Percentiles rank a stretch among this genome's conserved stretches.
Conservation (phyloP, 2,329 filamentous ascomycete genomes). For the Cercospora sesami region DNA sequence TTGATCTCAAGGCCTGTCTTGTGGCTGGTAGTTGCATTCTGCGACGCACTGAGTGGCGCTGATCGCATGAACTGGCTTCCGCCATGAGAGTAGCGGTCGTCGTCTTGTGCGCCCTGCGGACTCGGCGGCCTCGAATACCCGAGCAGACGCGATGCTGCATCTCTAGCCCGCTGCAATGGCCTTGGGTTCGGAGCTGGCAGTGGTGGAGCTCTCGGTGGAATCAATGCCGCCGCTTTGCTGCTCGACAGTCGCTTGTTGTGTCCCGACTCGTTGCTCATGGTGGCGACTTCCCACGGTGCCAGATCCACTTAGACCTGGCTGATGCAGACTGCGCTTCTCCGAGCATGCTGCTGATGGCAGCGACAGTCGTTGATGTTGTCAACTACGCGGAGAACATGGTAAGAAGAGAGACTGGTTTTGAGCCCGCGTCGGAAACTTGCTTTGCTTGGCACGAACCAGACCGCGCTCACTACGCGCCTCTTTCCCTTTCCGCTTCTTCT, state of each 20-base stretch:
- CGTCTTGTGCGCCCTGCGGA: slow-evolving; percentile 23
- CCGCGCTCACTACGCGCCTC: not conserved
- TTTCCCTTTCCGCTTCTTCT: not conserved
- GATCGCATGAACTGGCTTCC: slow-evolving; percentile 28
- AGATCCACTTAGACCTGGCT: slow-evolving; percentile 11
- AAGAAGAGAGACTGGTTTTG: not conserved
- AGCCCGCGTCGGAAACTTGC: not conserved
- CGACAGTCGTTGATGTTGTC: not conserved
- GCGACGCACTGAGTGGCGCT: slow-evolving; percentile 34
- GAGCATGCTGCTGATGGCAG: slow-evolving; percentile 7
- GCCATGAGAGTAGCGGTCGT: slow-evolving; percentile 28
- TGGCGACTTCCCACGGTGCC: slow-evolving; percentile 9
- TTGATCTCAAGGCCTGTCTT: slow-evolving; percentile 65
- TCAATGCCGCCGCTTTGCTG: slow-evolving; percentile 7
- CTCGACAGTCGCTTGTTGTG: slow-evolving; percentile 7
- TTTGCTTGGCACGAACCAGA: not conserved
- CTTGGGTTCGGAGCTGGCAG: slow-evolving; percentile 27
- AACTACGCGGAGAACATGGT: not conserved
- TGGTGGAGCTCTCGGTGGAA: slow-evolving; percentile 25
- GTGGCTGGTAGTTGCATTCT: slow-evolving; percentile 59
- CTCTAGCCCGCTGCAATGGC: slow-evolving; percentile 36
- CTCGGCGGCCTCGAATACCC: slow-evolving; percentile 35
- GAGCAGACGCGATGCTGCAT: slow-evolving; percentile 37
- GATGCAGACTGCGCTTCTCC: not conserved
- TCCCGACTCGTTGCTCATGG: slow-evolving; percentile 9